These are phyloP conservation scores for Colletotrichum caudatum DNA, from an alignment of 2,329 filamentous ascomycete species.

Conservation along the genomic window DNA sequence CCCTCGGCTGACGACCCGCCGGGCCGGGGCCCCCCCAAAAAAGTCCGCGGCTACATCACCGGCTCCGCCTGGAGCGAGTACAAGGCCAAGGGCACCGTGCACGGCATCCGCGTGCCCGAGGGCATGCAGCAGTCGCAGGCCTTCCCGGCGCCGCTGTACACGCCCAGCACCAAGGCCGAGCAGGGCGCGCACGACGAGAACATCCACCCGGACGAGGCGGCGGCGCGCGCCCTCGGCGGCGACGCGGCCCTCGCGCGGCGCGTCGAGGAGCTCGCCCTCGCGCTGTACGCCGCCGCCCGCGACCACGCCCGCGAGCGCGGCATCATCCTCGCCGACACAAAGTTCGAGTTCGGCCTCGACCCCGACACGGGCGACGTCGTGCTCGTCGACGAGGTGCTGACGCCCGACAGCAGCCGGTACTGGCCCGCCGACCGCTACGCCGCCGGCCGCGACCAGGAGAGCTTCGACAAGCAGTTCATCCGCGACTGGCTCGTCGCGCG, in stretches of 20 bases:
- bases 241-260: conserved; percentile 68
- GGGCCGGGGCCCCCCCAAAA: not conserved
- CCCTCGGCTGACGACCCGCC: not conserved
- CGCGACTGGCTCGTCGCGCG: conserved; percentile 83
- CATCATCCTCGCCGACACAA: conserved; percentile 77
- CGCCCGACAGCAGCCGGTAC: conserved; percentile 86
- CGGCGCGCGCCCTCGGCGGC: conserved; percentile 70
- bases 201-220: conserved; percentile 78
- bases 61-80: conserved; percentile 87
- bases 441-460: conserved; percentile 80
- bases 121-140: conserved; percentile 79
- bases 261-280: conserved; percentile 74
- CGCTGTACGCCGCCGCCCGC: conserved; percentile 72
- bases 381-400: conserved; percentile 86
- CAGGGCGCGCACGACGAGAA: conserved; percentile 85
- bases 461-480: conserved; percentile 89
- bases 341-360: conserved; percentile 76
- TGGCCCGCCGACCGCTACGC: conserved; percentile 83
- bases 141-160: conserved; percentile 75
- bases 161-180: conserved; percentile 88
- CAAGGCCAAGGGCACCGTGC: conserved; percentile 78
- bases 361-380: conserved; percentile 75
- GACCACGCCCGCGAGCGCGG: conserved; percentile 74
- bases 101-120: conserved; percentile 76
- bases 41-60: conserved; percentile 88